Base-by-base conservation (phyloP, 371 early-diverging fungal genomes). In the Mucor ambiguus region DNA sequence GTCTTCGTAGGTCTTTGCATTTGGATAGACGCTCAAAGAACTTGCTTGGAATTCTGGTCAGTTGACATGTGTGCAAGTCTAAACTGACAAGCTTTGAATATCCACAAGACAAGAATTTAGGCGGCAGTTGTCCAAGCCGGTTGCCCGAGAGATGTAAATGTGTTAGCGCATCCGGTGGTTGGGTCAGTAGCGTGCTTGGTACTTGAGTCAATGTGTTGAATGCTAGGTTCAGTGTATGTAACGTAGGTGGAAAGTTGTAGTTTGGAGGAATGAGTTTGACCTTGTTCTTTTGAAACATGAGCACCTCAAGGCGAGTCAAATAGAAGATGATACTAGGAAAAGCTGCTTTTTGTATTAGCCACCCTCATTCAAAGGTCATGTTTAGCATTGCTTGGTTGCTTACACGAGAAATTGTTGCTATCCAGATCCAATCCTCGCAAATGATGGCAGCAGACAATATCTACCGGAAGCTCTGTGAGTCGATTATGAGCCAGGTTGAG, bases 351-450 rank as follows among this genome's bases (percentile, higher is more conserved):
- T 49, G 24, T 37, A 2, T 37, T 14, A 58, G 7, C 12, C 26
- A 58, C 46, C 11, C n/a, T 37, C 24, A 6, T 43, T 22, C 18
- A 12, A 28, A 52, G 1, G 24, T 1, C 33, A 33, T 33, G 52
- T 11, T 16, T 56, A 46, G 38, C 24, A 16, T 18, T 5, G 49
- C 7, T 54, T 32, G 16, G 14, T 30, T 12, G 37, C 58, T 62
- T 71, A 70, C 77, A 55, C 59, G 49, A 35, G 29, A 92, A 80
- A 1, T 79, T 58, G 60, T 92, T 92, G 58, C 76, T 74, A 16
- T 88, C 88, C 1, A 92, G 64, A 62, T 90, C 89, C 5, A 92
- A 72, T 22, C 89, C 88, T 37, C 88, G 81, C 18, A 92, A 70
- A 12, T 79, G 74, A 32, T 70, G 69, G 6, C 91, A 80, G 7